Conservation (phyloP, 345 rosid genomes). For the Pistacia integerrima region DNA sequence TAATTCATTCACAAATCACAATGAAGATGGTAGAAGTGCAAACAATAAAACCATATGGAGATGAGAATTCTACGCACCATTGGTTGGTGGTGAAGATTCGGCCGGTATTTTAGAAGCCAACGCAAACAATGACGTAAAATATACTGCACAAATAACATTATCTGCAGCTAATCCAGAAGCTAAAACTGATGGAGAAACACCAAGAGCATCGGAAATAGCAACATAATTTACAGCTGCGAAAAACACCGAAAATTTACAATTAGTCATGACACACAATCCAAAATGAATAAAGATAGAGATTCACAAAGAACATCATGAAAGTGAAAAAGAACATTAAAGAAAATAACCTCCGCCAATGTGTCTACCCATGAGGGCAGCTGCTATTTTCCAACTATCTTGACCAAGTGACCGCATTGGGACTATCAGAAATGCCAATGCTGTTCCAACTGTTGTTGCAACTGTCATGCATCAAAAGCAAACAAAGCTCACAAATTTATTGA, state of each 20-base stretch:
- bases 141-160: constrained; percentile 85
- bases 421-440: constrained; percentile 61
- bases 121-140: constrained; percentile 78
- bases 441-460: constrained; percentile 86
- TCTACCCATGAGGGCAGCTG: constrained; percentile 94
- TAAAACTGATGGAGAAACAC: constrained; percentile 65
- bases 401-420: constrained; percentile 94
- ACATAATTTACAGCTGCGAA: constrained; percentile 78
- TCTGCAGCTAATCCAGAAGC: constrained; percentile 90
- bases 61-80: constrained; percentile 35
- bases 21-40: neutral
- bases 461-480: constrained; percentile 16
- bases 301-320: neutral
- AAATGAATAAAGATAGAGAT: neutral
- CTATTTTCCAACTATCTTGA: constrained; percentile 86
- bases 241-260: constrained; percentile 15
- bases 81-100: constrained; percentile 47
- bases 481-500: neutral
- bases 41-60: constrained; percentile 6
- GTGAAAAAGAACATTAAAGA: neutral
- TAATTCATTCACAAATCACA: neutral
- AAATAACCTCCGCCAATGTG: constrained; percentile 79
- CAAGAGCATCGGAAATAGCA: constrained; percentile 77
- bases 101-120: constrained; percentile 74
- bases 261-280: constrained; percentile 6